Conservation (phyloP, 129 eudicot species). For the Centella asiatica region DNA sequence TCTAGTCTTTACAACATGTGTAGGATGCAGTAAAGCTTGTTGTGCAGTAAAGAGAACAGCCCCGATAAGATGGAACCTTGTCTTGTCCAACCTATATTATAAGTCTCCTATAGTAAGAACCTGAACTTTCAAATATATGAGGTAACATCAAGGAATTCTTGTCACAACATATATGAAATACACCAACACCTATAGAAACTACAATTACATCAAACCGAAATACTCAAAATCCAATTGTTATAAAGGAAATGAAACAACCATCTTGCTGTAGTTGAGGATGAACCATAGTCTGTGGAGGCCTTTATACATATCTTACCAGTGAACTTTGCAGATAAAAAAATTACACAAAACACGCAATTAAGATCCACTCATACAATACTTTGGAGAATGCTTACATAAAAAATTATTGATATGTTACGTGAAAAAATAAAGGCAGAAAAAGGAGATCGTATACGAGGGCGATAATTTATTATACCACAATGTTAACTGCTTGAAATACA, state of each 20-base stretch:
- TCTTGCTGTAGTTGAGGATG: too few species aligned
- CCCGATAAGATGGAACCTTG: constrained; percentile 51
- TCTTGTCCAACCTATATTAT: constrained; percentile 48
- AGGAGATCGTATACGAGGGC: background rate
- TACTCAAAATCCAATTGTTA: background rate
- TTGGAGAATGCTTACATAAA: background rate
- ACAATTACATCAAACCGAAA: background rate
- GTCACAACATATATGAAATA: too few species aligned
- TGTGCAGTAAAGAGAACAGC: constrained; percentile 57
- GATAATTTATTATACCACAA: too few species aligned
- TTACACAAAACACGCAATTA: background rate
- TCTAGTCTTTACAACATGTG: constrained; percentile 54
- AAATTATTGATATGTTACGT: background rate
- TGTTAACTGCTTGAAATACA: too few species aligned
- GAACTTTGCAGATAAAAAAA: background rate
- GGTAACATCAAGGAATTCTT: background rate
- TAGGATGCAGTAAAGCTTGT: constrained; percentile 53
- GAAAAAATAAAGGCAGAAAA: background rate
- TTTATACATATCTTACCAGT: background rate
- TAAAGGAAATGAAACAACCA: background rate
- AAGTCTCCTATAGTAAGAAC: background rate
- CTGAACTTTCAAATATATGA: too few species aligned
- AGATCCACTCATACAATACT: background rate
- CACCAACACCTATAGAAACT: too few species aligned
- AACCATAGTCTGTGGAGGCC: too few species aligned